Evolutionary conservation across 164 flowering plant species (phyloP).

Genomic region (Santalum album): DNA sequence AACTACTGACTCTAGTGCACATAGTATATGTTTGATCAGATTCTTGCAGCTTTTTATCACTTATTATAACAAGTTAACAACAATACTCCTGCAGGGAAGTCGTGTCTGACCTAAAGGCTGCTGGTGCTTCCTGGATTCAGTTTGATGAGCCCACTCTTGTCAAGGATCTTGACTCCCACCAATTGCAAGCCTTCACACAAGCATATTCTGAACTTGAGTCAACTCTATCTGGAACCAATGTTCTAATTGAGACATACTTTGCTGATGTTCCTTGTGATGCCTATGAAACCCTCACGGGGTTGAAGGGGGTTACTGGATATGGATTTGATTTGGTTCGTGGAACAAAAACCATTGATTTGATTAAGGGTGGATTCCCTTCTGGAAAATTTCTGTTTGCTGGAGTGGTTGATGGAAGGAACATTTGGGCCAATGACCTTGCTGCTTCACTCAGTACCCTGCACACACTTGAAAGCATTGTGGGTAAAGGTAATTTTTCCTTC

Average conservation of each 20-base stretch:
- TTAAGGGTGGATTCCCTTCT: conserved; percentile 61
- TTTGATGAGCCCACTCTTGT: conserved; percentile 86
- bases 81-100: conserved; percentile 91
- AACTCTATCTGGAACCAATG: conserved; percentile 58
- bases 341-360: conserved; percentile 57
- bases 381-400: conserved; percentile 88
- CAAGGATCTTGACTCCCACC: conserved; percentile 60
- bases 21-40: background rate
- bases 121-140: conserved; percentile 89
- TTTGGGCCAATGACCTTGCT: conserved; percentile 93
- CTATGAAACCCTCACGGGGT: conserved; percentile 53
- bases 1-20: too few relatives aligned
- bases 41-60: conserved; percentile 6
- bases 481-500: conserved; percentile 53
- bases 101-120: conserved; percentile 67
- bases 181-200: conserved; percentile 61
- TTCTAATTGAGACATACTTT: conserved; percentile 81
- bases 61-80: too few relatives aligned
- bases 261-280: conserved; percentile 76
- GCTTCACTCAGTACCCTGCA: conserved; percentile 52
- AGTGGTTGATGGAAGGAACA: conserved; percentile 93
- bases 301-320: conserved; percentile 65
- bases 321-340: conserved; percentile 90
- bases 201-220: conserved; percentile 76
- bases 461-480: conserved; percentile 67